A percentile compares a stretch with the other conserved stretches of the same genome.
Conservation (phyloP, 2,329 filamentous ascomycete genomes). For the Pestalotiopsis sp. region DNA sequence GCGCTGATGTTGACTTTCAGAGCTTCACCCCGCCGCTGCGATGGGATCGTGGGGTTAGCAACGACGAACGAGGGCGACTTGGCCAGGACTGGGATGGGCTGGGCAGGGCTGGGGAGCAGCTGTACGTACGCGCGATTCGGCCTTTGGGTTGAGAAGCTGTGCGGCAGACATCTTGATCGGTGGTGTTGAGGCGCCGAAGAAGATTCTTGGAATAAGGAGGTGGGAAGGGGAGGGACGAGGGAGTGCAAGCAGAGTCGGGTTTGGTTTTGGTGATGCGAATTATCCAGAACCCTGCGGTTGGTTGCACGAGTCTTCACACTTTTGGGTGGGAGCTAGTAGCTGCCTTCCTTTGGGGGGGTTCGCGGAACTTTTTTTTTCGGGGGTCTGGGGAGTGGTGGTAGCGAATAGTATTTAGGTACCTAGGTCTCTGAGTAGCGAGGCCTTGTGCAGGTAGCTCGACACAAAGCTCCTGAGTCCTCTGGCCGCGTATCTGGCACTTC, state of each 20-base stretch:
- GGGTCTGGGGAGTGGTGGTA: not conserved
- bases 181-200: not conserved
- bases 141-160: slow-evolving; percentile 98
- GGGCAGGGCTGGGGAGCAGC: slow-evolving; percentile 16
- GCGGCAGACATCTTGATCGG: slow-evolving; percentile 80
- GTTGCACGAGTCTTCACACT: not conserved
- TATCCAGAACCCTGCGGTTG: not conserved
- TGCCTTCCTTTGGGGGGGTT: not conserved
- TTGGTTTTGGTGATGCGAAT: not conserved
- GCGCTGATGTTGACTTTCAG: slow-evolving; percentile 95
- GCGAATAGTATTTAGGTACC: not conserved
- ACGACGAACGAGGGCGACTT: slow-evolving; percentile 28
- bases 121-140: slow-evolving; percentile 84
- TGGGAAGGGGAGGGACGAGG: not conserved
- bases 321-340: not conserved
- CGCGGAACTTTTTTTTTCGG: not conserved
- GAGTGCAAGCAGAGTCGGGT: not conserved
- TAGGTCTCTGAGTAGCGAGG: not conserved
- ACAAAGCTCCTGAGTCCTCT: not conserved
- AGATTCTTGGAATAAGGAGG: not conserved
- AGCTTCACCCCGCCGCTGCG: slow-evolving; percentile 92
- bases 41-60: slow-evolving; percentile 34
- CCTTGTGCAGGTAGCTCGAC: not conserved
- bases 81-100: slow-evolving; percentile 15
- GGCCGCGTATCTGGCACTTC: not conserved